Conservation (phyloP, 139 green algal genomes). For the Monoraphidium neglectum region DNA sequence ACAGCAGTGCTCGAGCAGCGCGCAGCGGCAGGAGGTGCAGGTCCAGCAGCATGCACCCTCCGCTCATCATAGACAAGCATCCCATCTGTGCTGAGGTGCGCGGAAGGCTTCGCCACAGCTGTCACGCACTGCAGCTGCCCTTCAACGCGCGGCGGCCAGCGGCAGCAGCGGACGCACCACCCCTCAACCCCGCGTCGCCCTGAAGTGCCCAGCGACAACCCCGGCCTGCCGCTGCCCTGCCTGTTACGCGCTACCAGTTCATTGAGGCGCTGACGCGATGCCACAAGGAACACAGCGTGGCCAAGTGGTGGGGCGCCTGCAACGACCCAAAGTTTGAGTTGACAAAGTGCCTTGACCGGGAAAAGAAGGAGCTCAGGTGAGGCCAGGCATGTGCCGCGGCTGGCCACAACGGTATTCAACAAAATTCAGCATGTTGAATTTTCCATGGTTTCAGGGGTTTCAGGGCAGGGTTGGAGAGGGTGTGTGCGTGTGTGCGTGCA, state of each 20-base stretch:
- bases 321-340: constrained; percentile 69
- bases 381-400: no score
- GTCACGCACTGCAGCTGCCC: no score
- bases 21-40: no score
- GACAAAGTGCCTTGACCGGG: constrained; percentile 67
- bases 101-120: background rate
- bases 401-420: no score
- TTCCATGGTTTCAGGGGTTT: no score
- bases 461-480: no score
- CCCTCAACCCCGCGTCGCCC: background rate
- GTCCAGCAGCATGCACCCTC: constrained; percentile 55
- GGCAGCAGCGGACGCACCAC: background rate
- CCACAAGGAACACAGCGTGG: constrained; percentile 63
- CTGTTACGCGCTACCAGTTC: constrained; percentile 42
- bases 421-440: no score
- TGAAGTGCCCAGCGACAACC: background rate
- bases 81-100: constrained; percentile 56
- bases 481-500: no score
- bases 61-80: constrained; percentile 54
- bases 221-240: background rate
- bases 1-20: no score
- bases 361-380: constrained; percentile 76
- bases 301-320: constrained; percentile 76
- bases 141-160: background rate
- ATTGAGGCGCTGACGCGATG: constrained; percentile 72